A percentile compares a stretch with the other conserved stretches of the same genome.
These are phyloP conservation scores for Hemileccinum rubropunctum DNA, from an alignment of 768 basidiomycete species.

Conservation along the genomic window DNA sequence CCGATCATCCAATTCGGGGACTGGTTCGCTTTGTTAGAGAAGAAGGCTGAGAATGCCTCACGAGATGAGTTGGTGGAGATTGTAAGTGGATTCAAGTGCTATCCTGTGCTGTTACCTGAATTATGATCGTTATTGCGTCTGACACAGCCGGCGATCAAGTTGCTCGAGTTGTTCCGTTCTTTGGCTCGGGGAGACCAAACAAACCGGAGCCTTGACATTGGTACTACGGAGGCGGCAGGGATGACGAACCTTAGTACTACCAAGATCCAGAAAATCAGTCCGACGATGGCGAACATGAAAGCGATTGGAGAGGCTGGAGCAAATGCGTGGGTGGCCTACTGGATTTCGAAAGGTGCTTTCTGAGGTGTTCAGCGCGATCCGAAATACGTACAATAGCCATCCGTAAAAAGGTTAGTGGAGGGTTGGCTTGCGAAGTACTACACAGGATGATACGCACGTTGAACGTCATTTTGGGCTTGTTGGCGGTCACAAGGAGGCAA, in stretches of 20 bases:
- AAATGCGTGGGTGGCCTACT: conserved; percentile 25
- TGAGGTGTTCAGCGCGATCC: neutral
- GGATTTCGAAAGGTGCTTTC: conserved; percentile 21
- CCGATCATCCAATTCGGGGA: conserved; percentile 33
- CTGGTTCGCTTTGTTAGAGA: conserved; percentile 33
- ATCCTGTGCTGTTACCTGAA: neutral
- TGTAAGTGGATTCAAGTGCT: conserved; percentile 20
- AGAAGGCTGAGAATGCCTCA: conserved; percentile 12
- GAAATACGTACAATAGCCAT: no score
- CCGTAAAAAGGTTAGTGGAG: no score
- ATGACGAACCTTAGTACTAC: conserved; percentile 18
- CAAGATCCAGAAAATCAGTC: conserved; percentile 14
- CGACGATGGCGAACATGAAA: conserved; percentile 25
- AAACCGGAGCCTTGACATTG: neutral
- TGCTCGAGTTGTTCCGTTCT: conserved; percentile 32
- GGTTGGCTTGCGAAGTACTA: no score
- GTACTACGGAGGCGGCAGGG: conserved; percentile 17
- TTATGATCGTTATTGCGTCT: neutral
- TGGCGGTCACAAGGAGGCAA: no score
- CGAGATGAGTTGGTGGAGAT: conserved; percentile 31
- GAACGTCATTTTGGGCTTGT: no score
- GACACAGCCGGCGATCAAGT: conserved; percentile 33
- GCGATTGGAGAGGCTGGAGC: conserved; percentile 23
- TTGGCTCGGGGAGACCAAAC: conserved; percentile 18
- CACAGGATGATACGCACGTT: no score